These are phyloP conservation scores for Ploettnerulaceae sp. DNA, from an alignment of 2,329 filamentous ascomycete genomes.

Conservation along the genomic window DNA sequence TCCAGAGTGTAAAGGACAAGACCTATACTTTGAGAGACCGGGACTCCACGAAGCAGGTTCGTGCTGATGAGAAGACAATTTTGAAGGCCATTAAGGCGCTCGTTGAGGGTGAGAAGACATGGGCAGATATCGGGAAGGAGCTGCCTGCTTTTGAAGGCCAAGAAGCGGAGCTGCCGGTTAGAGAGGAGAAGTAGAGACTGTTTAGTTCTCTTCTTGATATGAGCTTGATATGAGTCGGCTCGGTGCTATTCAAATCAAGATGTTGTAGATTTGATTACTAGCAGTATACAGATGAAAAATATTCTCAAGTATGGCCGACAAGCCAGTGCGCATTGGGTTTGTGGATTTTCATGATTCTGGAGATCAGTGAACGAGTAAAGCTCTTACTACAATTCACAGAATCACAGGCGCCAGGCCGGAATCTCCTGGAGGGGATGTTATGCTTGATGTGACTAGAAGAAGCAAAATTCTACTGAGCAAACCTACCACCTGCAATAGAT, in stretches of 20 bases:
- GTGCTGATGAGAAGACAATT: conserved; percentile 75
- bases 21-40: conserved; percentile 85
- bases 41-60: conserved; percentile 86
- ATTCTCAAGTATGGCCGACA: background rate
- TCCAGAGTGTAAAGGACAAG: conserved; percentile 86
- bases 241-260: background rate
- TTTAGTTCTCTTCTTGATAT: background rate
- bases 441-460: no score
- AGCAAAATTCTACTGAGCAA: no score
- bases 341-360: background rate
- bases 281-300: conserved; percentile 1
- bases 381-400: background rate
- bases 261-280: conserved; percentile 5
- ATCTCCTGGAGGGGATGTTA: no score
- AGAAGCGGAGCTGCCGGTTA: conserved; percentile 39
- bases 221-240: background rate
- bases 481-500: no score
- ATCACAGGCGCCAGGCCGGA: no score
- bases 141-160: conserved; percentile 83
- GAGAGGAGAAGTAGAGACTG: conserved; percentile 6
- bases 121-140: conserved; percentile 67
- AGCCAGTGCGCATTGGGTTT: background rate
- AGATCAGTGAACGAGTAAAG: background rate
- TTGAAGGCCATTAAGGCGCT: conserved; percentile 59
- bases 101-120: conserved; percentile 49